phyloP scores from a whole-genome alignment of 345 rosid genomes.

The Trapa incisa region DNA sequence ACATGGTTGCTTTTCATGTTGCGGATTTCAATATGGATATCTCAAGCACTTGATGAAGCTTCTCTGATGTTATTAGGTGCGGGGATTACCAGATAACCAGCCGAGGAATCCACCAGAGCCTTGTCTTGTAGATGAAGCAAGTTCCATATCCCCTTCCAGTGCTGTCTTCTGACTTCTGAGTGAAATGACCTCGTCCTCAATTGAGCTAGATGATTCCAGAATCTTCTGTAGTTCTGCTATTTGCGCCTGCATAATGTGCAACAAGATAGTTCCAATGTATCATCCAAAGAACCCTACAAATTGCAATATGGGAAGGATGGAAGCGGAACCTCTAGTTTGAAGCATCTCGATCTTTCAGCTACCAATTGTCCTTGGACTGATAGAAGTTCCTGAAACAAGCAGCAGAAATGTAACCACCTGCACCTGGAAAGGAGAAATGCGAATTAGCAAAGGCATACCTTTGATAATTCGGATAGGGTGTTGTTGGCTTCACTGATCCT shows the following conservation, averaged over 20 bases:
- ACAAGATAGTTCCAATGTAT: background rate
- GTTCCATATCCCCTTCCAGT: too few species aligned
- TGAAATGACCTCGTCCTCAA: too few species aligned
- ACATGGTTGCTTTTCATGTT: background rate
- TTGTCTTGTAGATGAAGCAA: too few species aligned
- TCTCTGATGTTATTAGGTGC: too few species aligned
- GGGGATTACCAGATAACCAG: too few species aligned
- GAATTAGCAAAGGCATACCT: constrained; percentile 23
- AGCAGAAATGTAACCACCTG: background rate
- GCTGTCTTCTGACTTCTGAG: too few species aligned
- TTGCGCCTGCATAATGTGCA: too few species aligned
- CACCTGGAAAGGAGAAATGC: background rate
- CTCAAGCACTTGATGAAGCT: too few species aligned
- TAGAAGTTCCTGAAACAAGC: constrained; percentile 54
- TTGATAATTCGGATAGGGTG: constrained; percentile 64
- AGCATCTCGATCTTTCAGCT: constrained; percentile 96
- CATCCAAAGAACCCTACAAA: background rate
- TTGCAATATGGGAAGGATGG: background rate
- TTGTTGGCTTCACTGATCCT: constrained; percentile 61
- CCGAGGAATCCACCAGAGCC: too few species aligned
- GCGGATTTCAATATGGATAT: background rate
- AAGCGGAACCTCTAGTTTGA: constrained; percentile 68
- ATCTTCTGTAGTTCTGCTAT: too few species aligned
- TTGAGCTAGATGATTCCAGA: too few species aligned
- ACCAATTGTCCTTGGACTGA: constrained; percentile 84